These are phyloP conservation scores for Aeminium ludgeri DNA, from an alignment of 495 filamentous ascomycete genomes.

Conservation along the genomic window DNA sequence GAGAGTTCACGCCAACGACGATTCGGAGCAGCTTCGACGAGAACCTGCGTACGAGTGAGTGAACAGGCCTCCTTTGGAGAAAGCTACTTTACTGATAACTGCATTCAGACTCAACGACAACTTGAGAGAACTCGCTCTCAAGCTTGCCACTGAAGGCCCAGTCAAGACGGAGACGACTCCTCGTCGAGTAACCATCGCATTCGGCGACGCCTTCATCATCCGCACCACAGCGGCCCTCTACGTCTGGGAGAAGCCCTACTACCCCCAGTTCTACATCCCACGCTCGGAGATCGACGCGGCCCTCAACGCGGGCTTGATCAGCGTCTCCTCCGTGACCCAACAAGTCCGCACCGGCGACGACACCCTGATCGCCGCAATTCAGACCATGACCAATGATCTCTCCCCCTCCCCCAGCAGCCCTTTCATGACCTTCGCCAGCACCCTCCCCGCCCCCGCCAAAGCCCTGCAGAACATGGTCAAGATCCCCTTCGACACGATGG, in stretches of 20 bases:
- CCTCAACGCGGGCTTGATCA: not conserved
- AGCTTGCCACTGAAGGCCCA: slow-evolving; percentile 25
- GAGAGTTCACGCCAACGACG: no score
- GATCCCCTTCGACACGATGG: slow-evolving; percentile 14
- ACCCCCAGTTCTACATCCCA: slow-evolving; percentile 20
- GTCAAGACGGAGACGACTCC: slow-evolving; percentile 26
- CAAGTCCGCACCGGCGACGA: slow-evolving; percentile 6
- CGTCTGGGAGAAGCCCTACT: slow-evolving; percentile 30
- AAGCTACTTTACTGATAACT: no score
- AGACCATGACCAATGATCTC: no score
- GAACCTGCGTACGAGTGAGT: no score
- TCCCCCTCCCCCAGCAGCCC: slow-evolving; percentile 3
- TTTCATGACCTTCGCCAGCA: slow-evolving; percentile 5
- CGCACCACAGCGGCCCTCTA: slow-evolving; percentile 25
- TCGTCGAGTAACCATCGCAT: slow-evolving; percentile 26
- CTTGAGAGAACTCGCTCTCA: slow-evolving; percentile 26
- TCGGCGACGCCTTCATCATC: slow-evolving; percentile 23
- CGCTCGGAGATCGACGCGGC: slow-evolving; percentile 3
- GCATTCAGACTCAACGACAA: no score
- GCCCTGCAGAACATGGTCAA: slow-evolving; percentile 21
- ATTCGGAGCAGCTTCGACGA: no score
- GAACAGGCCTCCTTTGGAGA: no score
- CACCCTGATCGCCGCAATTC: slow-evolving; percentile 4
- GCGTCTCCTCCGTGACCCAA: slow-evolving; percentile 1
- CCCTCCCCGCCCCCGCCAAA: slow-evolving; percentile 5